Evolutionary conservation across 2,329 filamentous ascomycete genomes (phyloP).

Genomic region (Aplosporella prunicola): DNA sequence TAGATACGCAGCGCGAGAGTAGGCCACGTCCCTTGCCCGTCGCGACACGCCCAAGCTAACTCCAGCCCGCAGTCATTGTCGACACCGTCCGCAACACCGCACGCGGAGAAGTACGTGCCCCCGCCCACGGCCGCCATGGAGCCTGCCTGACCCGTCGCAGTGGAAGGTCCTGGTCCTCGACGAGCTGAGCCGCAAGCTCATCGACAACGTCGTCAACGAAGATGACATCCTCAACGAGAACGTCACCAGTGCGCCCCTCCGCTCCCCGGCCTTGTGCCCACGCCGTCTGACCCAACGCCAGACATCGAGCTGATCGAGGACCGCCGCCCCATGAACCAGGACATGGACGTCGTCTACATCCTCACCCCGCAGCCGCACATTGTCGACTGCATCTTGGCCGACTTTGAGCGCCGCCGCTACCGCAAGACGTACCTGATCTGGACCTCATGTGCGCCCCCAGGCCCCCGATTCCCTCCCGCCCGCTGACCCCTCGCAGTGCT

Average conservation of each 20-base stretch:
- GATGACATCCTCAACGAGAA: constrained; percentile 97
- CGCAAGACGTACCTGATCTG: constrained; percentile 72
- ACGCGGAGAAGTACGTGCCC: constrained; percentile 60
- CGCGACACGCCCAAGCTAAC: constrained; percentile 15
- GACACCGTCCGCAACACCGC: constrained; percentile 68
- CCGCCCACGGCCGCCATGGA: constrained; percentile 9
- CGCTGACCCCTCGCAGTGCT: constrained; percentile 42
- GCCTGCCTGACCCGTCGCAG: constrained; percentile 38
- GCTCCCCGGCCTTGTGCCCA: constrained; percentile 1
- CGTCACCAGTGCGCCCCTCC: constrained; percentile 63
- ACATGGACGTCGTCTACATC: constrained; percentile 92
- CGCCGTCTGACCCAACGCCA: constrained; percentile 35
- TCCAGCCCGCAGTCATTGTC: constrained; percentile 52
- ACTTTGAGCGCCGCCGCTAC: constrained; percentile 80
- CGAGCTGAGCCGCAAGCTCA: constrained; percentile 68
- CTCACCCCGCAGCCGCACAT: constrained; percentile 79
- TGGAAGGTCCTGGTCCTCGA: constrained; percentile 97
- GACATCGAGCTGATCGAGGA: constrained; percentile 94
- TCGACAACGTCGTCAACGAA: constrained; percentile 86
- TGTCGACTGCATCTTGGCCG: constrained; percentile 86
- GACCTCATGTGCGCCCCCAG: constrained; percentile 56
- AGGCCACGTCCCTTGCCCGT: constrained; percentile 13
- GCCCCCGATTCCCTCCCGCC: not conserved
- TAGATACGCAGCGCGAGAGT: constrained; percentile 76
- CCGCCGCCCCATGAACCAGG: constrained; percentile 67